Base-by-base conservation (phyloP, 1,139 yeast genomes). In the Spencermartinsiella ligniputridi region DNA sequence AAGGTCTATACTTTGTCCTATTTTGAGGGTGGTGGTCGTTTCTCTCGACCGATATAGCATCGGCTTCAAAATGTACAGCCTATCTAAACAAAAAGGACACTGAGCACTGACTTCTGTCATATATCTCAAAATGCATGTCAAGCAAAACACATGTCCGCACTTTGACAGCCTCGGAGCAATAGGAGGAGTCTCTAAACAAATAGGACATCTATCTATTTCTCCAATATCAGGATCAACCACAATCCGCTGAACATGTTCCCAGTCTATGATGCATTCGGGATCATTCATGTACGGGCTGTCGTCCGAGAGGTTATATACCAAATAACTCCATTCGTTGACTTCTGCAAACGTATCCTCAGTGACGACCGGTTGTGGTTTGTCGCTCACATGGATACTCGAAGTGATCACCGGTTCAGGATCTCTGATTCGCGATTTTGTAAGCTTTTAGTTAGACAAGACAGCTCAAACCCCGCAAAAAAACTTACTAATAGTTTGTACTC, bases 191-290 rank as follows among this genome's bases (percentile, higher is more conserved):
- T 39, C 39, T 8, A 50, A 41, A 40, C 53, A 50, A 24, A 50
- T 42, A 6, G 53, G 53, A 30, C 53, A 50, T 19, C 53, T 27
- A 25, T 50, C 53, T 11, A 41, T 33, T 18, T 49, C 52, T 36
- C 43, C 37, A 11, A 47, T 22, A 33, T 47, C 50, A 24, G 37
- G 44, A 39, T 49, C 51, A 11, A 42, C 45, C n/a, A 49, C 37
- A 12, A 49, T 43, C 16, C 47, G 27, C 20, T 30, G 42, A 9
- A 49, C 45, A 13, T 29, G 25, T 6, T 39, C 37, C 52, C 52
- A 49, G 22, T 36, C 42, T 9, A 46, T 27, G 8, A 16, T 24
- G 8, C 21, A 16, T n/a, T 44, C 44, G 2, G 44, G 41, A 17
- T 35, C 13, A 13, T 35, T 32, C 19, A 35, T 32, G 25, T 38